Evolutionary conservation across 1,284 basidiomycete genomes (phyloP).

Genomic region (Moniliella sp.): DNA sequence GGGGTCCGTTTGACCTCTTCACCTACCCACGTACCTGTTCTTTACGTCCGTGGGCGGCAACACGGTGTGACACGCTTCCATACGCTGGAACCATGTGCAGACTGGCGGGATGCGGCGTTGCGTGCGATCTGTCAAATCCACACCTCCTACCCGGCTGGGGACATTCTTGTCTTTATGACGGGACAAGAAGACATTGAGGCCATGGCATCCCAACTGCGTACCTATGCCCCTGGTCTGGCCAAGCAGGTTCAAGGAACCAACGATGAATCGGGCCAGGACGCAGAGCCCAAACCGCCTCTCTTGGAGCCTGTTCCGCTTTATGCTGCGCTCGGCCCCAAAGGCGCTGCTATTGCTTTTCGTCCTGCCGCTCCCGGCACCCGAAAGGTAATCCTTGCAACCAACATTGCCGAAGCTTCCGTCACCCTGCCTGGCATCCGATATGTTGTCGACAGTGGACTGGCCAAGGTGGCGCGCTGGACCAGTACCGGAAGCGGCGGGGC

Average conservation of each 20-base stretch:
- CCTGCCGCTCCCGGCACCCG: slow-evolving; percentile 48
- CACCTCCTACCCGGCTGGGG: slow-evolving; percentile 53
- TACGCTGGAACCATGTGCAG: slow-evolving; percentile 49
- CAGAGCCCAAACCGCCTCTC: slow-evolving; percentile 4
- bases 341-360: slow-evolving; percentile 14
- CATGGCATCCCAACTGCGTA: slow-evolving; percentile 36
- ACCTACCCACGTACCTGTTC: slow-evolving; percentile 43
- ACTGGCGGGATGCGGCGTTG: slow-evolving; percentile 71
- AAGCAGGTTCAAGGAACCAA: not conserved
- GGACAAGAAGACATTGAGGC: slow-evolving; percentile 93
- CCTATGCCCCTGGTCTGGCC: not conserved
- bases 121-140: slow-evolving; percentile 80
- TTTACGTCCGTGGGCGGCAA: slow-evolving; percentile 78
- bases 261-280: not conserved
- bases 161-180: slow-evolving; percentile 82
- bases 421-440: slow-evolving; percentile 88
- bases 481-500: no score
- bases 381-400: slow-evolving; percentile 57
- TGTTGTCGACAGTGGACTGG: slow-evolving; percentile 63
- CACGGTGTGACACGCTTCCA: slow-evolving; percentile 53
- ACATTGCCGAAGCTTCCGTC: slow-evolving; percentile 68
- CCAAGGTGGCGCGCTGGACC: slow-evolving; percentile 70
- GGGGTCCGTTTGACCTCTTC: slow-evolving; percentile 1
- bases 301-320: slow-evolving; percentile 26
- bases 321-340: slow-evolving; percentile 22